Percentiles rank a stretch among this genome's conserved stretches.
These are phyloP conservation scores for Amanita brunnescens DNA, from an alignment of 768 basidiomycete genomes.

Conservation along the genomic window DNA sequence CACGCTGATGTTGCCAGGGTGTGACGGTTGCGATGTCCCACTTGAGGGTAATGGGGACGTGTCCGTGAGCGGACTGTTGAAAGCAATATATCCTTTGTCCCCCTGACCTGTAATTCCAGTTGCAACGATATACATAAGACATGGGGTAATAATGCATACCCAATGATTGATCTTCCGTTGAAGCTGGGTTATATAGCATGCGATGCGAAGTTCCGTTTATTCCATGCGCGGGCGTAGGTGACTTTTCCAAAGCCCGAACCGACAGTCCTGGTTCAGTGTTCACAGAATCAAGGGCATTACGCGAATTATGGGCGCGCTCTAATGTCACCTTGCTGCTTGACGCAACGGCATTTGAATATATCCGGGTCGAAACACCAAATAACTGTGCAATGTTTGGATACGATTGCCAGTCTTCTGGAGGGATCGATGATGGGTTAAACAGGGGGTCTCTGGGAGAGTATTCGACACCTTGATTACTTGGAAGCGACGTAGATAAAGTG, in stretches of 20 bases:
- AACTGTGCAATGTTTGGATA: not conserved
- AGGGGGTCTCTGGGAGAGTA: not conserved
- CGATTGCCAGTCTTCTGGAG: not conserved
- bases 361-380: not conserved
- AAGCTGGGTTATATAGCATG: conserved; percentile 14
- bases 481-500: not conserved
- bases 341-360: conserved; percentile 22
- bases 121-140: not conserved
- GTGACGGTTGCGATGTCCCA: too few relatives aligned
- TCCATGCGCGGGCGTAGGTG: not conserved
- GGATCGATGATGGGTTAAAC: not conserved
- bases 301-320: conserved; percentile 7
- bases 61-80: not conserved
- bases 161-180: conserved; percentile 1
- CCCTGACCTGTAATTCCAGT: not conserved
- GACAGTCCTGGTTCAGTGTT: not conserved
- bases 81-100: not conserved
- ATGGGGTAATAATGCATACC: not conserved
- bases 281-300: conserved; percentile 4
- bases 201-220: not conserved
- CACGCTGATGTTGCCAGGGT: not conserved
- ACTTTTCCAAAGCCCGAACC: not conserved
- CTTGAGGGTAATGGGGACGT: too few relatives aligned
- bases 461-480: not conserved
- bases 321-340: conserved; percentile 28